These are phyloP conservation scores for Daldinia grandis DNA, from an alignment of 495 filamentous ascomycete genomes.

Conservation along the genomic window DNA sequence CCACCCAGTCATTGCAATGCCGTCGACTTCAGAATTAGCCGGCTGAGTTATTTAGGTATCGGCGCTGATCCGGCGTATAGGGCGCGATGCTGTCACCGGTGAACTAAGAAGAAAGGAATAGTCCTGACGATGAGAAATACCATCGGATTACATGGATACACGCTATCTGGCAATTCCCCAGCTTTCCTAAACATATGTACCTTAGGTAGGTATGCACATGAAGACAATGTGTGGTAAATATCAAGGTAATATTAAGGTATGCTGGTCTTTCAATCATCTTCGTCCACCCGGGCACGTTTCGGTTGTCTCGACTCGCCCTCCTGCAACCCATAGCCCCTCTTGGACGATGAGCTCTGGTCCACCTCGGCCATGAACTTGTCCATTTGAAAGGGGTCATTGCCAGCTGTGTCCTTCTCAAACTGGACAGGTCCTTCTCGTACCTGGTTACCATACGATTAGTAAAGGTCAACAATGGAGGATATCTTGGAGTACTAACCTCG, in stretches of 20 bases:
- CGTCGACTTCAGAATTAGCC: neutral
- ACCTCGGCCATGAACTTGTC: conserved; percentile 91
- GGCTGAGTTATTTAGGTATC: neutral
- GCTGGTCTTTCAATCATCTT: conserved; percentile 61
- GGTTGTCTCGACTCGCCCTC: conserved; percentile 72
- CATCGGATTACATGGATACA: neutral
- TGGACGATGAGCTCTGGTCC: conserved; percentile 65
- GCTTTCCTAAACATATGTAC: neutral
- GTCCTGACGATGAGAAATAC: neutral
- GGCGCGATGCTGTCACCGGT: neutral
- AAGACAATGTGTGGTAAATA: neutral
- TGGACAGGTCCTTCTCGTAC: conserved; percentile 91
- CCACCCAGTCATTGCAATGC: neutral
- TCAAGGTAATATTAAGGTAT: neutral
- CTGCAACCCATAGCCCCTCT: conserved; percentile 86
- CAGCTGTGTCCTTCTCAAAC: conserved; percentile 87
- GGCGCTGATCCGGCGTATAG: neutral
- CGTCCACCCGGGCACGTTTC: conserved; percentile 83
- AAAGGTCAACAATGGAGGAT: conserved; percentile 32
- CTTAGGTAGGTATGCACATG: conserved; percentile 4
- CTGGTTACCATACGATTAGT: conserved; percentile 52
- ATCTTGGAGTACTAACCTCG: conserved; percentile 67
- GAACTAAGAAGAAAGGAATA: neutral
- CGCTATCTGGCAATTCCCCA: neutral
- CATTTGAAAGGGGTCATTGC: conserved; percentile 85